Percentiles rank a stretch among this genome's conserved stretches.
Evolutionary conservation across 2,329 filamentous ascomycete genomes (phyloP).

Genomic region (Talaromyces sp.): DNA sequence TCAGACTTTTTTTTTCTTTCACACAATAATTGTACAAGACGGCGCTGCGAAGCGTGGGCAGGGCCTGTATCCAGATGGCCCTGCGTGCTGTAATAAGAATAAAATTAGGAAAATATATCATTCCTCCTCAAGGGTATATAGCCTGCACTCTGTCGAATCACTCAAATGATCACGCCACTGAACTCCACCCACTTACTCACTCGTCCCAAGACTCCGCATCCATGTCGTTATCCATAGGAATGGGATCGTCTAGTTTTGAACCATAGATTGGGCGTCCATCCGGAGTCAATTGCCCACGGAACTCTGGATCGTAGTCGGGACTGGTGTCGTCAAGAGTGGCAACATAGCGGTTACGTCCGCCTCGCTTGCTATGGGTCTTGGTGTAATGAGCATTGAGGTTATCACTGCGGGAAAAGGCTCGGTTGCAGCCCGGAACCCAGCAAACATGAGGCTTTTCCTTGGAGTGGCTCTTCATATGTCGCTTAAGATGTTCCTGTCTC

Average conservation of each 20-base stretch:
- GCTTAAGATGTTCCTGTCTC: constrained; percentile 46
- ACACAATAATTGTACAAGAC: constrained; percentile 15
- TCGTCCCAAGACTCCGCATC: constrained; percentile 33
- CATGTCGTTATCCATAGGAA: constrained; percentile 27
- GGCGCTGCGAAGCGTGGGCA: constrained; percentile 9
- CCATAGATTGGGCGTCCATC: constrained; percentile 40
- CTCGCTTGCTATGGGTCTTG: constrained; percentile 44
- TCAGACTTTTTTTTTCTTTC: constrained; percentile 5
- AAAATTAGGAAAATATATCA: constrained; percentile 4
- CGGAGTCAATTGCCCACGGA: constrained; percentile 39
- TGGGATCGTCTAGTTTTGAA: constrained; percentile 32
- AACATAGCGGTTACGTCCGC: constrained; percentile 43
- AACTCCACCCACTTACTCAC: constrained; percentile 12
- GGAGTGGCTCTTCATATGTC: constrained; percentile 46
- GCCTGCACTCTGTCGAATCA: background rate
- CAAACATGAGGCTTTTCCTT: constrained; percentile 41
- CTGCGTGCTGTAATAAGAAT: constrained; percentile 1
- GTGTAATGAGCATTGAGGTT: constrained; percentile 44
- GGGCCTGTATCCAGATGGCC: background rate
- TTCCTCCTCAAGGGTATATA: constrained; percentile 13
- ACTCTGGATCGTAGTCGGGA: constrained; percentile 40
- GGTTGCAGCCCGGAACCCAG: constrained; percentile 41
- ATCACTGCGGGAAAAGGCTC: constrained; percentile 41
- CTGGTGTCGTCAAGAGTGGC: constrained; percentile 42
- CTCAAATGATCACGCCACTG: background rate